phyloP scores from a whole-genome alignment of 441 rosid genomes.

The California macrophylla region DNA sequence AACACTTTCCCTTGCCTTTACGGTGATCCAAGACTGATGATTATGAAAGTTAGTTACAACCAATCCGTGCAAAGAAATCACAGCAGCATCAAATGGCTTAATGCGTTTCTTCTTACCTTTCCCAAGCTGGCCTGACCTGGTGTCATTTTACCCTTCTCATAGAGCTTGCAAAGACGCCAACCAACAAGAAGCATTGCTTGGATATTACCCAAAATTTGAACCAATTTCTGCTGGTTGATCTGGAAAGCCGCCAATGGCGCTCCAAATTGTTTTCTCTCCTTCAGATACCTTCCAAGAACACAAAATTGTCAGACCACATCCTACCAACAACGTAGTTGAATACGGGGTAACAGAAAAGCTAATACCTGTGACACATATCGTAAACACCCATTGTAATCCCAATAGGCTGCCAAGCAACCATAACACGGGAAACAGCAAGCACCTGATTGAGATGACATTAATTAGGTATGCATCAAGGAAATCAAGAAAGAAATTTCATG shows the following conservation, averaged over 20 bases:
- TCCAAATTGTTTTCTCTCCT: slow-evolving; percentile 94
- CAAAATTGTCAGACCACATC: slow-evolving; percentile 9
- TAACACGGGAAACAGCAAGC: slow-evolving; percentile 83
- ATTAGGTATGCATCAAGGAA: not conserved
- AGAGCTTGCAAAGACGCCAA: slow-evolving; percentile 90
- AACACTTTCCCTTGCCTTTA: slow-evolving; percentile 69
- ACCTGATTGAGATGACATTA: slow-evolving; percentile 36
- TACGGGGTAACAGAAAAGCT: not conserved
- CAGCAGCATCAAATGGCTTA: not conserved
- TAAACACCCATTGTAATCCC: slow-evolving; percentile 90
- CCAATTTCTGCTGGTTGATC: slow-evolving; percentile 86
- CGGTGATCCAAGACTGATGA: slow-evolving; percentile 67
- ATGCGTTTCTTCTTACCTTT: slow-evolving; percentile 46
- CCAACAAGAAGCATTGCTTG: slow-evolving; percentile 88
- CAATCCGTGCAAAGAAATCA: not conserved
- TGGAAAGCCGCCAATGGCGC: slow-evolving; percentile 91
- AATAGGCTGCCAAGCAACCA: slow-evolving; percentile 94
- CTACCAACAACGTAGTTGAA: not conserved
- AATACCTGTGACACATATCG: slow-evolving; percentile 92
- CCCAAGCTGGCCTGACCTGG: slow-evolving; percentile 92
- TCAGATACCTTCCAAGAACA: slow-evolving; percentile 47
- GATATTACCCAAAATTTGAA: slow-evolving; percentile 70
- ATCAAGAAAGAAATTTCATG: not conserved
- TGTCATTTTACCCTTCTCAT: slow-evolving; percentile 74
- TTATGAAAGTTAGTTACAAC: slow-evolving; percentile 8